phyloP scores from a whole-genome alignment of 225 moss, liverwort and hornwort genomes.

The Bryum argenteum region DNA sequence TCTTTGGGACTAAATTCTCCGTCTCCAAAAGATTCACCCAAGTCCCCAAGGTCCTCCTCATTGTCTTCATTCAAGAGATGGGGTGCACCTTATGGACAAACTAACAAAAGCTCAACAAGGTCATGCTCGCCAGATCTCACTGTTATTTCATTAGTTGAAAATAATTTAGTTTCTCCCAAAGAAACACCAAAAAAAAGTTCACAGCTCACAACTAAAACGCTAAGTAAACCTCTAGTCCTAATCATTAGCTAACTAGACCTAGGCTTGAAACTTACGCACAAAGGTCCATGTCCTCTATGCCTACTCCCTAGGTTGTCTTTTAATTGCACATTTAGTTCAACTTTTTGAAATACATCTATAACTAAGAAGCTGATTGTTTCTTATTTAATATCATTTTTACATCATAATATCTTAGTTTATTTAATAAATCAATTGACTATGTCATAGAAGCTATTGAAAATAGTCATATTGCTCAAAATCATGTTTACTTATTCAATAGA shows the following conservation, averaged over 20 bases:
- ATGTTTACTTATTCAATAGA: too few species aligned
- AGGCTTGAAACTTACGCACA: not conserved
- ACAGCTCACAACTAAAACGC: conserved; percentile 1
- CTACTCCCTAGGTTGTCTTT: not conserved
- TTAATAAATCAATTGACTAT: not conserved
- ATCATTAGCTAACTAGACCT: not conserved
- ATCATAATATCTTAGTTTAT: not conserved
- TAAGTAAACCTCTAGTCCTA: conserved; percentile 28
- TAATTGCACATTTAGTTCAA: not conserved
- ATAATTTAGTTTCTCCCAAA: not conserved
- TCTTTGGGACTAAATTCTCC: not conserved
- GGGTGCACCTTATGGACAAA: conserved; percentile 27
- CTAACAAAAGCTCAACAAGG: conserved; percentile 35
- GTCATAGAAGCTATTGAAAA: not conserved
- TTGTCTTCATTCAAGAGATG: conserved; percentile 22
- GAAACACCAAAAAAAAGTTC: conserved; percentile 13
- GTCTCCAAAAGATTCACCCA: conserved; percentile 13
- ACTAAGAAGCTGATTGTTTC: not conserved
- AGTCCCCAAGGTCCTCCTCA: not conserved
- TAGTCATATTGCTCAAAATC: too few species aligned
- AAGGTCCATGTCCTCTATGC: not conserved
- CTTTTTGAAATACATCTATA: not conserved
- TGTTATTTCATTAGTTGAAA: conserved; percentile 15
- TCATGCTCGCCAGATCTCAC: conserved; percentile 31
- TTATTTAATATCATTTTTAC: not conserved